Base-by-base conservation (phyloP, 2,329 filamentous ascomycete genomes). In the Pseudocercospora fijiensis region DNA sequence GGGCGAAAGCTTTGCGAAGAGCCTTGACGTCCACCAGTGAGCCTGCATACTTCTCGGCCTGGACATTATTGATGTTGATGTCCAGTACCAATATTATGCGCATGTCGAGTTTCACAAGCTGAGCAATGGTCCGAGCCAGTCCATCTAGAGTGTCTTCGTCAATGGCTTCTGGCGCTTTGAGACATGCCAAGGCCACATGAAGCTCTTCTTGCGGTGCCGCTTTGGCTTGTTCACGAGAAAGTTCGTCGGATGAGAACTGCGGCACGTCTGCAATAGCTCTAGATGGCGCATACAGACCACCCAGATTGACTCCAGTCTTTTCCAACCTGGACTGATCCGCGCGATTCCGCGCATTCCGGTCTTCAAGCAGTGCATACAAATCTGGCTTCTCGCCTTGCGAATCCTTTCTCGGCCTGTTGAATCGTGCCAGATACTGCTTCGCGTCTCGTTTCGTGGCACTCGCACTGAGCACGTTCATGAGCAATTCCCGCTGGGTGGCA, bases 361-460 rank as follows among this genome's bases (percentile, higher is more conserved):
- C 67, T 24, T 68, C 65, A 33, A 70, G 60, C 16, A 63, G 45
- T 43, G 67, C 62, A 18, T 57, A 66, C 57, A 43, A 70, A 58
- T 57, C 61, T 59, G 11, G 72, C 61, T 20, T 77, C 22, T 58
- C 20, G 74, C 65, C 80, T 75, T 51, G 78, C 71, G 59, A 79
- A 78, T 58, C 79, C 75, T 18, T 70, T 62, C 70, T 74, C 1
- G 69, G 63, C 18, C 67, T 47, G n/a, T 86, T 88, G 76, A 97
- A 96, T 65, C 92, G 93, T 70, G 95, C 90, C 16, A 99, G 84
- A 74, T 97, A 99, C 41, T 91, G 88, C 77, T 90, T 93, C 55
- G 93, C 92, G 79, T 99, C 95, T 71, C 95, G 88, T 78, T 93
- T 96, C 0, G 94, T 97, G 5, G 93, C 90, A 10, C 92, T 92